Base-by-base conservation (phyloP, 768 basidiomycete species). In the Rhizopogon sp. region DNA sequence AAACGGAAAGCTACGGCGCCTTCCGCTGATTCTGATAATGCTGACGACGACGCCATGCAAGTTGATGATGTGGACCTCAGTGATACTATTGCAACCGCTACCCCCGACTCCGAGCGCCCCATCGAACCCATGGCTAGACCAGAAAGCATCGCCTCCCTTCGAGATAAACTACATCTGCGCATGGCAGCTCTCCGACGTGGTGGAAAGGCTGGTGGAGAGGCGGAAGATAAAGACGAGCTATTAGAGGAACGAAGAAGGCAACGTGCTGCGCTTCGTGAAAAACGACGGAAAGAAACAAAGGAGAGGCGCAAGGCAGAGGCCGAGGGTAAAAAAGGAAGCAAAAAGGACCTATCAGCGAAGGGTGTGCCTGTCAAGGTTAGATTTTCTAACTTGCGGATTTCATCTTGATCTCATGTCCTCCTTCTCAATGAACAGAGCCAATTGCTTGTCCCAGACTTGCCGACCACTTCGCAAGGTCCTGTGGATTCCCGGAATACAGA, bases 201-300 rank as follows among this genome's bases (percentile, higher is more conserved):
- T 16, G 73, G 78, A 16, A 71, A 72, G 10, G 64, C 53, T 28
- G 61, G 61, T 45, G 63, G 60, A 52, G 79, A 81, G 62, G 75
- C 82, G 9, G 79, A 76, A 6, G 85, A 86, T 64, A 84, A 81
- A 65, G 94, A 98, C 64, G 91, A 85, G 57, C 67, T 98, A 44
- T 67, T 98, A 50, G 89, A 93, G 64, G 89, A 93, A 69, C 77
- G 89, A 52, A 74, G 93, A 57, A 70, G 72, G 61, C 85, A 90
- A 63, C 76, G 93, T 5, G 94, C 87, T 0, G 83, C 86, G 35
- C 77, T 97, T 78, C 79, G 94, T 20, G 95, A 98, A 70, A 80
- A 84, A 55, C 74, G 96, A 61, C 73, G 94, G 65, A 90, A 88
- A 64, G 88, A 90, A 74, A 90, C 90, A 7, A 88, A 79, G 66